These are phyloP conservation scores for barrel medic (Medicago truncatula) DNA, from an alignment of 306 rosid genomes.

Conservation along the genomic window DNA sequence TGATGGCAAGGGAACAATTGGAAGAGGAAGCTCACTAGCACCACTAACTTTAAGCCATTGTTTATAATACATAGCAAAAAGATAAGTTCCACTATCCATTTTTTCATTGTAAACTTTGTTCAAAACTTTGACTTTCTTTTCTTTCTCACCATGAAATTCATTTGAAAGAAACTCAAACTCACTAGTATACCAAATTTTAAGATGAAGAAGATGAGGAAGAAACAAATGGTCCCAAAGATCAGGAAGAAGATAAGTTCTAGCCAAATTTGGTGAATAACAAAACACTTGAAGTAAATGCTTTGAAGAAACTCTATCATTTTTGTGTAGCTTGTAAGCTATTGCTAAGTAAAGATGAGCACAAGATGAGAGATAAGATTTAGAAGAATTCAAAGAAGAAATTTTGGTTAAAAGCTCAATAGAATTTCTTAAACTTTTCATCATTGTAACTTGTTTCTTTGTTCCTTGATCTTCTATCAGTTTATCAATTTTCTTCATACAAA, in stretches of 20 bases:
- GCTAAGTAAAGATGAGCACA: slow-evolving; percentile 81
- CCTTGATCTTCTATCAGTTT: slow-evolving; percentile 56
- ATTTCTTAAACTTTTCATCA: slow-evolving; percentile 50
- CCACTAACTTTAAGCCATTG: slow-evolving; percentile 87
- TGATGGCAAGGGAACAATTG: slow-evolving; percentile 66
- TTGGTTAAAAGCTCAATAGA: slow-evolving; percentile 55
- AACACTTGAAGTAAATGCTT: slow-evolving; percentile 76
- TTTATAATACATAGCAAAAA: slow-evolving; percentile 76
- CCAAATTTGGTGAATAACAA: slow-evolving; percentile 68
- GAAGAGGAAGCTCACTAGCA: slow-evolving; percentile 63
- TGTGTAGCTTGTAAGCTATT: slow-evolving; percentile 65
- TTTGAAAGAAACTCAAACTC: slow-evolving; percentile 63
- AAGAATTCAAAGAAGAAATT: slow-evolving; percentile 56
- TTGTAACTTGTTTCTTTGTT: slow-evolving; percentile 41
- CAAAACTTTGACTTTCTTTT: slow-evolving; percentile 59
- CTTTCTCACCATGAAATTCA: slow-evolving; percentile 46
- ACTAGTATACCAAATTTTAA: slow-evolving; percentile 70
- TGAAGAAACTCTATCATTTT: slow-evolving; percentile 63
- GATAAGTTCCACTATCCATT: slow-evolving; percentile 71
- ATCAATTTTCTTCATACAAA: slow-evolving; percentile 63
- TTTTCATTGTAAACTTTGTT: slow-evolving; percentile 64
- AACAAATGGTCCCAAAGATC: slow-evolving; percentile 95
- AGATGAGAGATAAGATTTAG: slow-evolving; percentile 56
- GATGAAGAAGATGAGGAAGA: slow-evolving; percentile 90
- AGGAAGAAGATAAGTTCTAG: slow-evolving; percentile 67